phyloP scores from a whole-genome alignment of 2,329 filamentous ascomycete species.

The Botrytis porri region DNA sequence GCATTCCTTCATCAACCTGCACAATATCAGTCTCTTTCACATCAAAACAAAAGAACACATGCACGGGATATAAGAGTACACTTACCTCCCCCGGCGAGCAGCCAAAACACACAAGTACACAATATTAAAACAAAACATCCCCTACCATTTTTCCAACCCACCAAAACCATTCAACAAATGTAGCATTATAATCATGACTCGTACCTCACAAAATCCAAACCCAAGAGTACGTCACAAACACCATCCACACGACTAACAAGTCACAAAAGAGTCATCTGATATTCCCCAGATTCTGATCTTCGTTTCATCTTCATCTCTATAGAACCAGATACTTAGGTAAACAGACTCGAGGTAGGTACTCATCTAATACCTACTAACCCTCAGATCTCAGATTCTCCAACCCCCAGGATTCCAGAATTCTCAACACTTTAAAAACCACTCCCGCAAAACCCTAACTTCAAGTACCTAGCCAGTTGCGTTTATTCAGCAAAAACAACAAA shows the following conservation, averaged over 20 bases:
- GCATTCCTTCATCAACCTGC: not conserved
- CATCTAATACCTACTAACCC: no score
- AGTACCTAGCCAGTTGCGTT: fast-evolving
- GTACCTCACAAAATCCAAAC: not conserved
- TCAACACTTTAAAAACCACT: not conserved
- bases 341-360: not conserved
- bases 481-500: not conserved
- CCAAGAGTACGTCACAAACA: not conserved
- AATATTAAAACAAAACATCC: not conserved
- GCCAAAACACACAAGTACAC: no score
- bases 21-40: not conserved
- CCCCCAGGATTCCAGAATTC: not conserved
- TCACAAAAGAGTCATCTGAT: not conserved
- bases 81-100: not conserved
- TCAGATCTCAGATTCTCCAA: not conserved
- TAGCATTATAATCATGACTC: not conserved
- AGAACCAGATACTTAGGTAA: not conserved
- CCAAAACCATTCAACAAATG: not conserved
- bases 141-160: not conserved
- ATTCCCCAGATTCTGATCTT: not conserved
- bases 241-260: not conserved
- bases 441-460: not conserved
- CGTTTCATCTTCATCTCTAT: not conserved
- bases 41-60: not conserved
- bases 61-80: not conserved